Conservation (phyloP, 345 rosid species). For the Rhodomyrtus tomentosa region DNA sequence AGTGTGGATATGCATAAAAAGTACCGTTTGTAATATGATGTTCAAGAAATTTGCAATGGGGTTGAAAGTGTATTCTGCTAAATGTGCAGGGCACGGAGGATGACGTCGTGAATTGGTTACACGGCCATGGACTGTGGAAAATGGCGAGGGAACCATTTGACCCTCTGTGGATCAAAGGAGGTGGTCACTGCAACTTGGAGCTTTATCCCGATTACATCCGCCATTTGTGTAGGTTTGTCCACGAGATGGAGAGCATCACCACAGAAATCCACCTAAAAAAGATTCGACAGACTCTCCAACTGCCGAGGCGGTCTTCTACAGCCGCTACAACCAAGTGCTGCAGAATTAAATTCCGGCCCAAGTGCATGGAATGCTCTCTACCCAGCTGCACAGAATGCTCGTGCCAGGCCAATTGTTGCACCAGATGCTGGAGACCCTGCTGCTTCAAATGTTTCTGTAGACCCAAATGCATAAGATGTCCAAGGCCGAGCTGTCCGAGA, state of each 20-base stretch:
- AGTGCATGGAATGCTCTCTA: constrained; percentile 15
- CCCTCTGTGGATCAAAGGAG: constrained; percentile 98
- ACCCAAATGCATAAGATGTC: constrained; percentile 19
- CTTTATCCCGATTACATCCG: constrained; percentile 86
- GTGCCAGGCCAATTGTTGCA: constrained; percentile 29
- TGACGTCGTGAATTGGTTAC: constrained; percentile 95
- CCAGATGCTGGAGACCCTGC: constrained; percentile 28
- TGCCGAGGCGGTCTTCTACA: constrained; percentile 20
- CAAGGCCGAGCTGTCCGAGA: constrained; percentile 10
- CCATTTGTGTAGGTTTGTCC: constrained; percentile 71
- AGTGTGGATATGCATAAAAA: not conserved
- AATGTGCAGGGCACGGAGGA: constrained; percentile 82
- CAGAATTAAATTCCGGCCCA: constrained; percentile 29
- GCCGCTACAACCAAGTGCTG: constrained; percentile 35
- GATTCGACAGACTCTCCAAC: constrained; percentile 44
- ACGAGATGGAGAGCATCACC: constrained; percentile 82
- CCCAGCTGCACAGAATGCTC: constrained; percentile 11
- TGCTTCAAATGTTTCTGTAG: constrained; percentile 34
- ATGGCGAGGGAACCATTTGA: constrained; percentile 84
- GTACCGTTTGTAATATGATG: not conserved
- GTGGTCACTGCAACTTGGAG: constrained; percentile 97
- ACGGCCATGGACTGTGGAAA: constrained; percentile 88
- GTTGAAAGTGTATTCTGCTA: not conserved
- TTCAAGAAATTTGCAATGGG: not conserved
- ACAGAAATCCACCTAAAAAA: constrained; percentile 60